Evolutionary conservation across 768 basidiomycete species (phyloP), one percentile per base, ranked within the genome.

Genomic region (Boletales sp.): DNA sequence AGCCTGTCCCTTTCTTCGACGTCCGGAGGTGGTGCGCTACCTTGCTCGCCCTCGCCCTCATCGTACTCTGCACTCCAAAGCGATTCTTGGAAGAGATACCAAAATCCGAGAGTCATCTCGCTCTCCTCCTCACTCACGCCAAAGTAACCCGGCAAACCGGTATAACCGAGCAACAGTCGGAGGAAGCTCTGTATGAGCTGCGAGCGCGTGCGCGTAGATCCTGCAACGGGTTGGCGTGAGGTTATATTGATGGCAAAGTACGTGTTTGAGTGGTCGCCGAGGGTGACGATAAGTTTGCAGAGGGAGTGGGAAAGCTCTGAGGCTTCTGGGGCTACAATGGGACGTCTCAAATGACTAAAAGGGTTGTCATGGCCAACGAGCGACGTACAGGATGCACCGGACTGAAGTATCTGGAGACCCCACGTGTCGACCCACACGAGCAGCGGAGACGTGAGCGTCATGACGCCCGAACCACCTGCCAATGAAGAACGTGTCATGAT

Each of bases 61-160:
- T 79, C 79, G 49, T 74, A 83, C 46, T 86, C 83, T 12, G 76
- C 76, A 33, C 72, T 76, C 89, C 89, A 92, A 21, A 92, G 65
- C 1, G 90, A 82, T 63, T 97, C 94, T 66, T 95, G 93, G 49
- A 95, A 79, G 36, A 90, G 72, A 55, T 91, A 94, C 87, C 94
- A 95, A 59, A 94, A 94, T 1, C 82, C 82, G 3, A 95, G 77
- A 3, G 87, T 87, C 74, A 86, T 78, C 67, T 94, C 91, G 58
- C 89, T 93, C 61, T 89, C 85, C 43, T 90, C 87, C 63, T 94
- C 94, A 41, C 94, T 92, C 0, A 80, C 77, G 1, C 87, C 89
- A 60, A 85, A 90, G 53, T 81, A 82, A 0, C 90, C 91, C 0
- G 84, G 81, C 10, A 81, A 68, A 73, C 82, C 84, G 0, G 90